These are phyloP conservation scores for Thelephora terrestris DNA, from an alignment of 1,284 basidiomycete genomes.

Conservation along the genomic window DNA sequence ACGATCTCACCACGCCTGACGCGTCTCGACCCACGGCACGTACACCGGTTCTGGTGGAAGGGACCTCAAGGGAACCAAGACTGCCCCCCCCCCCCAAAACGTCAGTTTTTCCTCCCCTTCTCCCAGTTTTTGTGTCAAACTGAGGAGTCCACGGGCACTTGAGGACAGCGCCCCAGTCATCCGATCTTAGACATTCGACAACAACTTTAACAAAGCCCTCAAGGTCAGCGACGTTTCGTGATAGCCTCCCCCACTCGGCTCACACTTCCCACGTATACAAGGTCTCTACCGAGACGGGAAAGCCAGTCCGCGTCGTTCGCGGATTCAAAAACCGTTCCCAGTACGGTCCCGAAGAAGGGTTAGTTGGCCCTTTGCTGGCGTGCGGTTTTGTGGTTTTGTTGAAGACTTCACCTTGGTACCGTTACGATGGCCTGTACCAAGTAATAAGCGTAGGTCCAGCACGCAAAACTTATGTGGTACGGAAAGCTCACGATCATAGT, in stretches of 20 bases:
- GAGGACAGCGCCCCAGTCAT: constrained; percentile 75
- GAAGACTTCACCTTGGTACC: constrained; percentile 39
- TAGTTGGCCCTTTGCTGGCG: constrained; percentile 10
- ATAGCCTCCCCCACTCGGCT: not conserved
- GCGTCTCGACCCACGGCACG: constrained; percentile 34
- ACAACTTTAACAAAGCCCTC: constrained; percentile 57
- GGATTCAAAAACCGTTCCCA: constrained; percentile 65
- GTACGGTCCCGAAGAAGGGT: constrained; percentile 69
- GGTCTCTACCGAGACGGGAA: constrained; percentile 60
- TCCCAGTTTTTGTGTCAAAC: not conserved
- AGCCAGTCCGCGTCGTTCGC: constrained; percentile 73
- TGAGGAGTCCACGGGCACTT: constrained; percentile 33
- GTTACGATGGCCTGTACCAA: constrained; percentile 76
- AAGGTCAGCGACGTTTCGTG: constrained; percentile 29
- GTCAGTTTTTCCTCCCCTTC: constrained; percentile 38
- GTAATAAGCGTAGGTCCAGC: constrained; percentile 50
- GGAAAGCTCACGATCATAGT: constrained; percentile 1
- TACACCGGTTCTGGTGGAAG: constrained; percentile 78
- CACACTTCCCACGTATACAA: constrained; percentile 18
- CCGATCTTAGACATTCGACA: constrained; percentile 70
- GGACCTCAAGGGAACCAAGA: constrained; percentile 70
- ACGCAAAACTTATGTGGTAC: not conserved
- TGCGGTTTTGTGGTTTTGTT: not conserved
- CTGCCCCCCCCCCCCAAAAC: constrained; percentile 69
- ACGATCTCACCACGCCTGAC: not conserved